These are phyloP conservation scores for Boletales sp. DNA, from an alignment of 768 basidiomycete species.

Conservation along the genomic window DNA sequence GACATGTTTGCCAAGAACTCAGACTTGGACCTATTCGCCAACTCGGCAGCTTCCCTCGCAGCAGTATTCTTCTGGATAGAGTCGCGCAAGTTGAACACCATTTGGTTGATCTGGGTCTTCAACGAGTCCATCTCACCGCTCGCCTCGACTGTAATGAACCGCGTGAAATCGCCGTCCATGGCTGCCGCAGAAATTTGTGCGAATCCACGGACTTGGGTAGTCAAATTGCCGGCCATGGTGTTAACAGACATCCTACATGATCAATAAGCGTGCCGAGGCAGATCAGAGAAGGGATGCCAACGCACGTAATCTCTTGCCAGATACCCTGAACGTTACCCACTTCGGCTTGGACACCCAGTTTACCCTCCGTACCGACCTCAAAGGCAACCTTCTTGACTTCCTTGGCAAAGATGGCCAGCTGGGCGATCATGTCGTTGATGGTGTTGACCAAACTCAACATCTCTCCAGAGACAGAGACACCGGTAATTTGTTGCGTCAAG, in stretches of 20 bases:
- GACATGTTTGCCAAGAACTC: conserved; percentile 99
- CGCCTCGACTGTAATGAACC: conserved; percentile 99
- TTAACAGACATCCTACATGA: conserved; percentile 81
- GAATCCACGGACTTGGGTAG: conserved; percentile 98
- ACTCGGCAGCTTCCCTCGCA: conserved; percentile 93
- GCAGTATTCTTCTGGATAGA: conserved; percentile 98
- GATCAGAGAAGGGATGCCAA: conserved; percentile 9
- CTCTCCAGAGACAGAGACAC: conserved; percentile 91
- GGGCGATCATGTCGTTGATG: conserved; percentile 87
- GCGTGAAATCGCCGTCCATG: conserved; percentile 97
- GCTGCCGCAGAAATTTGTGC: conserved; percentile 98
- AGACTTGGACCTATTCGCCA: conserved; percentile 95
- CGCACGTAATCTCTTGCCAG: conserved; percentile 98
- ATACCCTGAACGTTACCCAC: conserved; percentile 96
- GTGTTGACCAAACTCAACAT: conserved; percentile 96
- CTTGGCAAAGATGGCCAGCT: conserved; percentile 64
- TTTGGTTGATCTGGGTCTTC: conserved; percentile 98
- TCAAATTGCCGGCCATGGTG: conserved; percentile 94
- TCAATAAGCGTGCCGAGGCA: not conserved
- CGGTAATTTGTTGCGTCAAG: conserved; percentile 88
- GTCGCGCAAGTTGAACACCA: conserved; percentile 97
- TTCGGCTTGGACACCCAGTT: conserved; percentile 95
- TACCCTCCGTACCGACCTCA: conserved; percentile 98
- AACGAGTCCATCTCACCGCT: conserved; percentile 98
- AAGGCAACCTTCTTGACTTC: conserved; percentile 94